Conservation (phyloP, 2,329 filamentous ascomycete species). For the Nemania sp. region DNA sequence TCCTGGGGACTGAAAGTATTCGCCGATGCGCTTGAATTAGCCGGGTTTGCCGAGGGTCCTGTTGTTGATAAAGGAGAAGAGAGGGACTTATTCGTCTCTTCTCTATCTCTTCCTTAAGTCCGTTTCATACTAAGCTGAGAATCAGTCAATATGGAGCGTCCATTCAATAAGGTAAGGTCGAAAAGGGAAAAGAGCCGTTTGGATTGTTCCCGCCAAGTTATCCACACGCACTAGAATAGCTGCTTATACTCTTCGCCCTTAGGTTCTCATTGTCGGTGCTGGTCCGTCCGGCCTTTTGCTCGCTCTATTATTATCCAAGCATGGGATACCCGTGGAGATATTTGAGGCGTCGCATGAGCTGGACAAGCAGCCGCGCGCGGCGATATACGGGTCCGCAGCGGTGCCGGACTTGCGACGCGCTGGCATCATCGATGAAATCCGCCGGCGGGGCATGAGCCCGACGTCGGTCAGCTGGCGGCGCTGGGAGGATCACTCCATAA, state of each 20-base stretch:
- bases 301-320: conserved; percentile 56
- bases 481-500: conserved; percentile 40
- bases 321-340: conserved; percentile 55
- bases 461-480: conserved; percentile 47
- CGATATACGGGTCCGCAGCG: conserved; percentile 63
- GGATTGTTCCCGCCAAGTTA: neutral
- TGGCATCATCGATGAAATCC: conserved; percentile 53
- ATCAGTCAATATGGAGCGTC: conserved; percentile 30
- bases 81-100: conserved; percentile 1
- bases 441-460: conserved; percentile 43
- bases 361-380: conserved; percentile 63
- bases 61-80: conserved; percentile 5
- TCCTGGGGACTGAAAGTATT: neutral
- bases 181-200: neutral
- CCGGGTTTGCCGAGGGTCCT: conserved; percentile 9
- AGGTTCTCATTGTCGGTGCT: conserved; percentile 53
- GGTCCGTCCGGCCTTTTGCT: conserved; percentile 54
- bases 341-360: conserved; percentile 59
- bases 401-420: conserved; percentile 62
- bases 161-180: conserved; percentile 36
- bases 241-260: conserved; percentile 5
- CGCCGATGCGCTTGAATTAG: conserved; percentile 16
- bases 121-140: neutral
- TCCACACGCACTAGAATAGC: neutral
- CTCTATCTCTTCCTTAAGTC: neutral